Evolutionary conservation across 1,139 yeast genomes (phyloP).

Genomic region (Yamadazyma oceani): DNA sequence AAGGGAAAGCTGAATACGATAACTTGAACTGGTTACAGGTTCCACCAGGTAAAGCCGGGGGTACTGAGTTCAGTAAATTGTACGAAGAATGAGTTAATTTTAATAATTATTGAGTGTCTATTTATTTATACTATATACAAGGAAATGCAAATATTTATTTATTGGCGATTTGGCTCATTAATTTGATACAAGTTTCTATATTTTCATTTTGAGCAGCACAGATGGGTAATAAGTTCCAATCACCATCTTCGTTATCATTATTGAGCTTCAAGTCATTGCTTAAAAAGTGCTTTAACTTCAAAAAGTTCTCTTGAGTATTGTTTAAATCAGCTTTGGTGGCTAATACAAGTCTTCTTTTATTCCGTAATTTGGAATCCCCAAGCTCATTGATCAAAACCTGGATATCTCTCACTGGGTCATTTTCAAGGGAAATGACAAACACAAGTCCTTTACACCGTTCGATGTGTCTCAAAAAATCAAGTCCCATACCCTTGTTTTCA

Average conservation of each 20-base stretch:
- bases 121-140: neutral
- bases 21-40: slow-evolving; percentile 73
- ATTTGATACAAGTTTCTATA: slow-evolving; percentile 61
- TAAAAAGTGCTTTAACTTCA: slow-evolving; percentile 42
- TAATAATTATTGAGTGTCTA: slow-evolving; percentile 1
- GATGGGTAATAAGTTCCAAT: slow-evolving; percentile 79
- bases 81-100: slow-evolving; percentile 16
- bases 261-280: slow-evolving; percentile 17
- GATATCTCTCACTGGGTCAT: slow-evolving; percentile 65
- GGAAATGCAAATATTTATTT: slow-evolving; percentile 1
- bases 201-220: slow-evolving; percentile 78
- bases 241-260: slow-evolving; percentile 15
- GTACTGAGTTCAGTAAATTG: slow-evolving; percentile 56
- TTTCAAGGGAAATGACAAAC: slow-evolving; percentile 78
- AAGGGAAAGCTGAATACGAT: slow-evolving; percentile 62
- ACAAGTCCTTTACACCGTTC: slow-evolving; percentile 90
- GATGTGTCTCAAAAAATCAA: slow-evolving; percentile 86
- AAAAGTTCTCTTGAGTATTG: slow-evolving; percentile 47
- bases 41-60: slow-evolving; percentile 60
- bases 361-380: slow-evolving; percentile 58
- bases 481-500: slow-evolving; percentile 86
- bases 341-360: slow-evolving; percentile 68
- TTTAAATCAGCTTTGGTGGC: slow-evolving; percentile 90
- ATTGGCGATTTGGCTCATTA: slow-evolving; percentile 63
- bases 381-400: slow-evolving; percentile 64